Percentiles rank a stretch among this genome's conserved stretches.
These are phyloP conservation scores for Annulohypoxylon bovei DNA, from an alignment of 495 filamentous ascomycete genomes.

Conservation along the genomic window DNA sequence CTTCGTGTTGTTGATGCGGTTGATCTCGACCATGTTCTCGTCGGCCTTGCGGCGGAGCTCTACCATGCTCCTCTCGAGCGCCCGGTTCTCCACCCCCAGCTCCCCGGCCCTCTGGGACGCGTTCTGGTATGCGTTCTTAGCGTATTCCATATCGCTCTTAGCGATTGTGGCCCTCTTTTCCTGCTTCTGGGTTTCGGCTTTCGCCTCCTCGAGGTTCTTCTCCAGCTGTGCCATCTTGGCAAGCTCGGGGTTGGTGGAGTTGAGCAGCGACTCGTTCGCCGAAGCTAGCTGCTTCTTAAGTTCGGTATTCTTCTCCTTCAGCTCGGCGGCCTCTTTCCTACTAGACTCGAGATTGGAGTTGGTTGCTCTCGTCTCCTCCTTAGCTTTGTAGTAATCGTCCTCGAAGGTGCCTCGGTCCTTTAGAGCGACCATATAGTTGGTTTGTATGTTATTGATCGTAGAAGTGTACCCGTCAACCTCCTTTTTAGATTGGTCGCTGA, in stretches of 20 bases:
- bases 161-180: conserved; percentile 57
- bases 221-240: conserved; percentile 58
- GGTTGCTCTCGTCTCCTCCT: conserved; percentile 27
- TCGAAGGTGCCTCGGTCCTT: conserved; percentile 53
- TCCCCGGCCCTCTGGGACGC: conserved; percentile 66
- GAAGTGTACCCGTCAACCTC: conserved; percentile 44
- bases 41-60: conserved; percentile 60
- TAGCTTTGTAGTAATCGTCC: conserved; percentile 43
- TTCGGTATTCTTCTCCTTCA: conserved; percentile 60
- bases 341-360: conserved; percentile 50
- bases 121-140: conserved; percentile 69
- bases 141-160: conserved; percentile 65
- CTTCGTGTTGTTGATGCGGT: conserved; percentile 60
- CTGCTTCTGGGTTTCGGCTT: conserved; percentile 48
- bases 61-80: conserved; percentile 59
- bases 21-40: conserved; percentile 62
- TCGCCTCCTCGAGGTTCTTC: conserved; percentile 48
- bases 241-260: conserved; percentile 58
- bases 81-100: conserved; percentile 59
- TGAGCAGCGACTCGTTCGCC: conserved; percentile 57
- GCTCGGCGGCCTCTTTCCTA: conserved; percentile 53
- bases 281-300: conserved; percentile 62
- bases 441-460: conserved; percentile 42
- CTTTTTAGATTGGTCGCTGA: conserved; percentile 43
- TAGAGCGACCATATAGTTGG: conserved; percentile 50